Evolutionary conservation across 2,329 filamentous ascomycete species (phyloP).

Genomic region (Aspergillus sp.): DNA sequence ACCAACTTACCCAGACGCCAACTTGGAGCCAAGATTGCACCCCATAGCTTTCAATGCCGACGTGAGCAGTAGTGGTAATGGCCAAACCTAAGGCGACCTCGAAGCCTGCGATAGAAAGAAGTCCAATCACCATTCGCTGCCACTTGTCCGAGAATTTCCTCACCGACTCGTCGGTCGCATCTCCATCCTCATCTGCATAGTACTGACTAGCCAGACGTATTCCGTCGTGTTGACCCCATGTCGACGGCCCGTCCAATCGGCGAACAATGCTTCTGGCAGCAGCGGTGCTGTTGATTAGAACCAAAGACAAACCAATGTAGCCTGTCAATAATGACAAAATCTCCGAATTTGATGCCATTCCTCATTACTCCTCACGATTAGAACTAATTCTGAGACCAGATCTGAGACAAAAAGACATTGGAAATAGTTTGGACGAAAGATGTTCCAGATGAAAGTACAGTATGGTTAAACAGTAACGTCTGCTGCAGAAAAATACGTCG

Average conservation of each 20-base stretch:
- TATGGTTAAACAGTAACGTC: too few relatives aligned
- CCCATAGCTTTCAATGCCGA: slow-evolving; percentile 26
- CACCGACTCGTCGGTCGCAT: slow-evolving; percentile 57
- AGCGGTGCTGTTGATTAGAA: slow-evolving; percentile 19
- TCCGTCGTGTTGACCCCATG: slow-evolving; percentile 12
- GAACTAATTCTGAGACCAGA: too few relatives aligned
- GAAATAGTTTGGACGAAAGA: too few relatives aligned
- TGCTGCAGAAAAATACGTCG: too few relatives aligned
- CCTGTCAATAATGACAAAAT: slow-evolving; percentile 15
- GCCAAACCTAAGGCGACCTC: slow-evolving; percentile 52
- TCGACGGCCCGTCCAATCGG: slow-evolving; percentile 10
- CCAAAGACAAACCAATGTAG: slow-evolving; percentile 19
- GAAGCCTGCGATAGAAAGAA: slow-evolving; percentile 50
- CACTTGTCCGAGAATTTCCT: slow-evolving; percentile 55
- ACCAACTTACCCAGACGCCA: slow-evolving; percentile 54
- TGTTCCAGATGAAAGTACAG: too few relatives aligned
- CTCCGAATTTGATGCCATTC: slow-evolving; percentile 17
- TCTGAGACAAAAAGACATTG: too few relatives aligned
- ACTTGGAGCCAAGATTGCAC: slow-evolving; percentile 56
- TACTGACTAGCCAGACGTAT: slow-evolving; percentile 28
- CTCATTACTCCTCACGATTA: slow-evolving; percentile 3
- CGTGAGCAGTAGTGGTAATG: slow-evolving; percentile 44
- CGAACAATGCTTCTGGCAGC: slow-evolving; percentile 15
- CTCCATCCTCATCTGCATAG: slow-evolving; percentile 65
- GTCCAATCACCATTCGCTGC: slow-evolving; percentile 50